phyloP scores from a whole-genome alignment of 73 alveolate species.

The Paramecium tetraurelia region DNA sequence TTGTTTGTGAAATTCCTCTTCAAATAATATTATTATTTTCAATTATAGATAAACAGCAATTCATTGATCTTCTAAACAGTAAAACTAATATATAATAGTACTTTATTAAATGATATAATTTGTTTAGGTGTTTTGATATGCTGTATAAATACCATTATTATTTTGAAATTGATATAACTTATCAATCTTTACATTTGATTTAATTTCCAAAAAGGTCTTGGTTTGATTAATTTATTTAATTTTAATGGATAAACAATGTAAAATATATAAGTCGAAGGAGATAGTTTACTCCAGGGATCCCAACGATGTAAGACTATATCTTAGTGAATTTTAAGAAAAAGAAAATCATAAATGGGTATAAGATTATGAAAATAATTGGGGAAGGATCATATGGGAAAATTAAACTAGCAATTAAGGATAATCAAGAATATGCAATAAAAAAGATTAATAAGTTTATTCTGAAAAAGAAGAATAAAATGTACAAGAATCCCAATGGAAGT shows the following conservation, averaged over 20 bases:
- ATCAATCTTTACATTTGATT: neutral
- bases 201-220: neutral
- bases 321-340: neutral
- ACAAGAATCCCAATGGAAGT: conserved; percentile 58
- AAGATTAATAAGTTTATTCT: conserved; percentile 40
- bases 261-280: neutral
- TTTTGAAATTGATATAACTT: neutral
- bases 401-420: conserved; percentile 25
- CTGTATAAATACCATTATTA: neutral
- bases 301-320: neutral
- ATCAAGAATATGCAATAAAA: conserved; percentile 21
- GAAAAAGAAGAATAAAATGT: conserved; percentile 43
- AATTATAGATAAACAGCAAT: no score
- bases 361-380: conserved; percentile 7
- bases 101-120: neutral
- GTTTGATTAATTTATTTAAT: neutral
- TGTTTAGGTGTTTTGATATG: neutral
- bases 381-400: conserved; percentile 64
- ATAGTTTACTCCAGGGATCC: conserved; percentile 7
- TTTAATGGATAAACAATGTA: neutral
- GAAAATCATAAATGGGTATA: conserved; percentile 51
- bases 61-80: no score
- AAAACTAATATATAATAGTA: no score
- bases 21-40: no score
- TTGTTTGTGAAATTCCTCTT: neutral